Evolutionary conservation across 108 stramenopile genomes (phyloP).

Genomic region (Cyclostephanos tholiformis): DNA sequence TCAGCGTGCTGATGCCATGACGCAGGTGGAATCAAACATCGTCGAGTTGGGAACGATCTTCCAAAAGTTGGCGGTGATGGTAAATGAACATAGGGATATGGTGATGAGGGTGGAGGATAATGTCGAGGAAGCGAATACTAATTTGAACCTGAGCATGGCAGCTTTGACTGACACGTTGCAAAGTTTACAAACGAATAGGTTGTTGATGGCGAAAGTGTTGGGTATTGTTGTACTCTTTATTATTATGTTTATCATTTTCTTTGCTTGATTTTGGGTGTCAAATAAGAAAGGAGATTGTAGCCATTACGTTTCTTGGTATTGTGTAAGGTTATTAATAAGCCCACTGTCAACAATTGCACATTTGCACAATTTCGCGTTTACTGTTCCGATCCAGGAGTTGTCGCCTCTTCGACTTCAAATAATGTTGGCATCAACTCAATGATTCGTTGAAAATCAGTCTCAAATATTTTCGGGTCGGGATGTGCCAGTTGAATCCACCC

Average conservation of each 20-base stretch:
- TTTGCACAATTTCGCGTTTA: not conserved
- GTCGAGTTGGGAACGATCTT: constrained; percentile 88
- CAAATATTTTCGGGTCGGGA: constrained; percentile 48
- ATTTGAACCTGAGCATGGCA: constrained; percentile 74
- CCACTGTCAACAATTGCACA: not conserved
- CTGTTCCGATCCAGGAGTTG: not conserved
- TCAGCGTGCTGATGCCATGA: constrained; percentile 87
- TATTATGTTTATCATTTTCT: constrained; percentile 84
- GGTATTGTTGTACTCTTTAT: constrained; percentile 81
- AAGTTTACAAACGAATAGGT: constrained; percentile 72
- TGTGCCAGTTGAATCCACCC: constrained; percentile 72
- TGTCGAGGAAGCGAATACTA: constrained; percentile 86
- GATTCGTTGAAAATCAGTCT: constrained; percentile 60
- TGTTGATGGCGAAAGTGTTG: constrained; percentile 70
- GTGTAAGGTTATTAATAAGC: not conserved
- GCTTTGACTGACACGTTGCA: constrained; percentile 80
- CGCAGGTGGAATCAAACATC: constrained; percentile 81
- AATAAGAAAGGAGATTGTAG: too few species aligned
- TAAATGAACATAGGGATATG: constrained; percentile 86
- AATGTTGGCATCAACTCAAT: constrained; percentile 67
- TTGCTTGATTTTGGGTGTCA: constrained; percentile 58
- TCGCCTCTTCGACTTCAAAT: constrained; percentile 36
- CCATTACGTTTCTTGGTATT: too few species aligned
- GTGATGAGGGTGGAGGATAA: constrained; percentile 91
- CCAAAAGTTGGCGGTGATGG: constrained; percentile 89